These are phyloP conservation scores for Hypoxylon sp. DNA, from an alignment of 2,329 filamentous ascomycete species.

Conservation along the genomic window DNA sequence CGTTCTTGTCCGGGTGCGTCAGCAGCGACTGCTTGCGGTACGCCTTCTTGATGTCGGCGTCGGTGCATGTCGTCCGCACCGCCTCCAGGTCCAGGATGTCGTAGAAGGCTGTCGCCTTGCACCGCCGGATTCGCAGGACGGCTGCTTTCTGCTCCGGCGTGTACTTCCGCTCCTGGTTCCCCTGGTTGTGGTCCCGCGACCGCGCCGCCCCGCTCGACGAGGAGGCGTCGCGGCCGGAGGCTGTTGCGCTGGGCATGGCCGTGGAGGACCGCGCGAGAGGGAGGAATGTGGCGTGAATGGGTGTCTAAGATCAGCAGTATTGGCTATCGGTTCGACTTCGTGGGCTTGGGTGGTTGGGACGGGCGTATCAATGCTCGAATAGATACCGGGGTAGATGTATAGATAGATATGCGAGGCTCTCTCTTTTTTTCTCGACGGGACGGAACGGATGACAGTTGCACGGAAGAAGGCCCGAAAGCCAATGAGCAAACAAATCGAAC, in stretches of 20 bases:
- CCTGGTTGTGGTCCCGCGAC: slow-evolving; percentile 79
- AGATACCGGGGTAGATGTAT: neutral
- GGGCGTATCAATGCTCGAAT: slow-evolving; percentile 2
- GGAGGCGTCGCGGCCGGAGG: slow-evolving; percentile 69
- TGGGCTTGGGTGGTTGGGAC: slow-evolving; percentile 43
- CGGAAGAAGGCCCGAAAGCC: neutral
- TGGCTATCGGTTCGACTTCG: slow-evolving; percentile 5
- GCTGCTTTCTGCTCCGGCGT: slow-evolving; percentile 93
- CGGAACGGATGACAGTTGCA: neutral
- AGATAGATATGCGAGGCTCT: slow-evolving; percentile 15
- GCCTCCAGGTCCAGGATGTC: slow-evolving; percentile 86
- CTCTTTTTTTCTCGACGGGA: slow-evolving; percentile 3
- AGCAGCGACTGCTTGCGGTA: slow-evolving; percentile 94
- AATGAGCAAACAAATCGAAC: neutral
- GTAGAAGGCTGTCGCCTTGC: slow-evolving; percentile 90
- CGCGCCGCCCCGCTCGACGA: slow-evolving; percentile 59
- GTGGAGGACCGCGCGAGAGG: slow-evolving; percentile 22
- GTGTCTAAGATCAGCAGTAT: neutral
- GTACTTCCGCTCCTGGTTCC: slow-evolving; percentile 81
- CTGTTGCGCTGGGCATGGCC: slow-evolving; percentile 65
- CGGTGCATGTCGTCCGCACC: slow-evolving; percentile 75
- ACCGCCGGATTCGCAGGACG: slow-evolving; percentile 89
- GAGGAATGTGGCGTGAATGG: neutral
- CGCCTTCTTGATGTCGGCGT: slow-evolving; percentile 95
- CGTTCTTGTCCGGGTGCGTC: slow-evolving; percentile 99